phyloP scores from a whole-genome alignment of 2,329 filamentous ascomycete genomes.

The Colletotrichum australisinense region DNA sequence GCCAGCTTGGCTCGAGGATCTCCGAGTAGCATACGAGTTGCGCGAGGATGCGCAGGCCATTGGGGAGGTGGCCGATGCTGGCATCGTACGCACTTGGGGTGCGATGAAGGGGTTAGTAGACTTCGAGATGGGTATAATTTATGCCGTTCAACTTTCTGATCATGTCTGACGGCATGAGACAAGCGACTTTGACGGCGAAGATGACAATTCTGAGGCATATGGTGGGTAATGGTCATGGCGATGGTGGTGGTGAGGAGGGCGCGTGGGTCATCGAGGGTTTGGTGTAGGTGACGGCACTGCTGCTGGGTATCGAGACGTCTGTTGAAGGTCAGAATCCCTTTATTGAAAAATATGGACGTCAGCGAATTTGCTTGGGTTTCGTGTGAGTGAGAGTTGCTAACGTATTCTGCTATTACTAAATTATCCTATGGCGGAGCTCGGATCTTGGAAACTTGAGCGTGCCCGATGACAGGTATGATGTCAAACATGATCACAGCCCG shows the following conservation, averaged over 20 bases:
- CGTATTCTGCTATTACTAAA: not conserved
- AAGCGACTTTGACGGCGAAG: constrained; percentile 59
- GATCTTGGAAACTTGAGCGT: not conserved
- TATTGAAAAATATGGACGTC: not conserved
- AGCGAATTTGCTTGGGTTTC: not conserved
- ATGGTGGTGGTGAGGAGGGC: not conserved
- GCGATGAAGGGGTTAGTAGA: constrained; percentile 47
- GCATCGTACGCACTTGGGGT: constrained; percentile 55
- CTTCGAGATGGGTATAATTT: constrained; percentile 61
- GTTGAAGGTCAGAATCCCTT: too few relatives aligned
- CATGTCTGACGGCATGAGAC: constrained; percentile 45
- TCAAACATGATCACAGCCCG: too few relatives aligned
- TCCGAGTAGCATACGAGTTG: constrained; percentile 49
- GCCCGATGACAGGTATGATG: not conserved
- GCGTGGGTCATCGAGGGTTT: not conserved
- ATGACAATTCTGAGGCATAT: constrained; percentile 54
- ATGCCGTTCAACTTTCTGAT: constrained; percentile 55
- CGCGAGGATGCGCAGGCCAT: constrained; percentile 58
- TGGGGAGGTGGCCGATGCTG: constrained; percentile 57
- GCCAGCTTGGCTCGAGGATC: too few relatives aligned
- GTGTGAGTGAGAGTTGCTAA: not conserved
- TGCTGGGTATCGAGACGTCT: not conserved
- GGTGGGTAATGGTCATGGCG: not conserved
- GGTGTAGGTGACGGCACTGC: not conserved
- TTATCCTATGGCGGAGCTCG: not conserved